These are phyloP conservation scores for Eleusine coracana DNA, from an alignment of 176 grass and related monocot genomes.

Conservation along the genomic window DNA sequence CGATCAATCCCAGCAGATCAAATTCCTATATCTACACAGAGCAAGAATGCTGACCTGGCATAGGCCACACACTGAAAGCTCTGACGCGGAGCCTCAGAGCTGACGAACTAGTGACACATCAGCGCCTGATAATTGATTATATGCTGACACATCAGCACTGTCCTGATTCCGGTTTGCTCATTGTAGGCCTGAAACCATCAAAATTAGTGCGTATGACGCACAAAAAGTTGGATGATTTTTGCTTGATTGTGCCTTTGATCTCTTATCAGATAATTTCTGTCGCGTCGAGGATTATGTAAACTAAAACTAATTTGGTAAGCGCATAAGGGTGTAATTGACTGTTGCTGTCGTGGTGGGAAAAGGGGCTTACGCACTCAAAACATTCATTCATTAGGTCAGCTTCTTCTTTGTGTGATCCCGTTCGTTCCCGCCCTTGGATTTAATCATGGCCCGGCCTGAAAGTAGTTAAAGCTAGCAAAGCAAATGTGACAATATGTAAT, in stretches of 20 bases:
- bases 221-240: not conserved
- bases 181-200: not conserved
- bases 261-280: slow-evolving; percentile 27
- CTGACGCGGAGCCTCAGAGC: slow-evolving; percentile 15
- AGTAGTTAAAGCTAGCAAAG: slow-evolving; percentile 38
- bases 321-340: slow-evolving; percentile 27
- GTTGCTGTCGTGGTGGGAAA: slow-evolving; percentile 27
- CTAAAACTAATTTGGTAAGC: slow-evolving; percentile 40
- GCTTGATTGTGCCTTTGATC: not conserved
- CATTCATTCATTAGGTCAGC: slow-evolving; percentile 11
- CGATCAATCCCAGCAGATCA: not conserved
- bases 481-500: slow-evolving; percentile 33
- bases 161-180: not conserved
- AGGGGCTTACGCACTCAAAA: not conserved
- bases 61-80: not conserved
- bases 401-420: slow-evolving; percentile 2
- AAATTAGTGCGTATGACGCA: not conserved
- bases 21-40: not conserved
- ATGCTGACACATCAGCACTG: slow-evolving; percentile 36
- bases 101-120: slow-evolving; percentile 36
- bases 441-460: slow-evolving; percentile 30
- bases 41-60: slow-evolving; percentile 21
- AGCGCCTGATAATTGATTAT: not conserved
- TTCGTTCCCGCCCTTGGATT: slow-evolving; percentile 17
- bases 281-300: slow-evolving; percentile 1